phyloP scores from a whole-genome alignment of 2,329 filamentous ascomycete genomes.

The Chlorencoelia australis region DNA sequence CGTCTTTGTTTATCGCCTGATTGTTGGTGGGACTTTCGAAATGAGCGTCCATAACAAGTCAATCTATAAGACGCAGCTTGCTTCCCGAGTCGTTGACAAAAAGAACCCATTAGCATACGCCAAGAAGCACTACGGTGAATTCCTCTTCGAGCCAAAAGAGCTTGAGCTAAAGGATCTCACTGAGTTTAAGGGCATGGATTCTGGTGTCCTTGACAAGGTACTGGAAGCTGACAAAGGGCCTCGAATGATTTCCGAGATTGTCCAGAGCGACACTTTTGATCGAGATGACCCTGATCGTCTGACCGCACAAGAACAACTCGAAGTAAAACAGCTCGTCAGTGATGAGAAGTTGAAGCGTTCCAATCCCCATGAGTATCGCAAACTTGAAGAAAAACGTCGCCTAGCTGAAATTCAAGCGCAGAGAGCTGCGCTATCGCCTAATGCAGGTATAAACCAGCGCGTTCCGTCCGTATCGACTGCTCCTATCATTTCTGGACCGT shows the following conservation, averaged over 20 bases:
- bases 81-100: slow-evolving; percentile 72
- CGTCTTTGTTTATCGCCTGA: slow-evolving; percentile 77
- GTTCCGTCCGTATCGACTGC: too few species aligned
- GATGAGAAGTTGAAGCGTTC: slow-evolving; percentile 25
- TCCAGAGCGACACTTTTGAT: slow-evolving; percentile 63
- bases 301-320: slow-evolving; percentile 48
- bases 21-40: slow-evolving; percentile 72
- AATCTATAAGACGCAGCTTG: slow-evolving; percentile 75
- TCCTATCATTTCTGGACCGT: too few species aligned
- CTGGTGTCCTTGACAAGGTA: slow-evolving; percentile 45
- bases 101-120: slow-evolving; percentile 65
- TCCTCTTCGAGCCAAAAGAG: slow-evolving; percentile 48
- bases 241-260: slow-evolving; percentile 42
- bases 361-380: slow-evolving; percentile 15
- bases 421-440: too few species aligned
- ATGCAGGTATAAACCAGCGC: too few species aligned
- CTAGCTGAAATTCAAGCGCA: background rate
- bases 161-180: slow-evolving; percentile 41
- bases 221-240: background rate
- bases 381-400: slow-evolving; percentile 1
- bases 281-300: slow-evolving; percentile 55
- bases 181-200: slow-evolving; percentile 48
- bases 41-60: slow-evolving; percentile 61
- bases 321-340: slow-evolving; percentile 38
- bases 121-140: slow-evolving; percentile 40